Evolutionary conservation across 2,329 filamentous ascomycete species (phyloP).

Genomic region (Xylariaceae sp.): DNA sequence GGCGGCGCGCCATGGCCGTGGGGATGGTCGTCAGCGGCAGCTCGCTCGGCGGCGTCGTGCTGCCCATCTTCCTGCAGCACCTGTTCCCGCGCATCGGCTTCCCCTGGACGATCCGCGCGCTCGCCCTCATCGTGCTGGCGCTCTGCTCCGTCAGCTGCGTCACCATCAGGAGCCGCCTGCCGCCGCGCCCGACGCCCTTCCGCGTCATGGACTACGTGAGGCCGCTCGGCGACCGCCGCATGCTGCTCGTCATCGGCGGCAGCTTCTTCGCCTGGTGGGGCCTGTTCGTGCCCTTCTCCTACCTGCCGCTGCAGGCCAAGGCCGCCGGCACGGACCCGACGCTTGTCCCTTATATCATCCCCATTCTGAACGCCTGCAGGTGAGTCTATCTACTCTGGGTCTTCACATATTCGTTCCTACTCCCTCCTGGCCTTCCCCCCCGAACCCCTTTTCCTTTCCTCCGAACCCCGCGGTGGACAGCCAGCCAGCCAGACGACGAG

Average conservation of each 20-base stretch:
- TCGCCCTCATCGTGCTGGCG: conserved; percentile 30
- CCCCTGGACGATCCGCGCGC: conserved; percentile 30
- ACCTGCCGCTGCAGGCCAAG: conserved; percentile 11
- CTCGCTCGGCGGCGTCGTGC: conserved; percentile 42
- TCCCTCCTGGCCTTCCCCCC: neutral
- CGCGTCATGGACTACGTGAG: conserved; percentile 37
- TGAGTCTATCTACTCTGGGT: no score
- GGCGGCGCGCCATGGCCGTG: conserved; percentile 37
- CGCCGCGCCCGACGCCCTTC: conserved; percentile 31
- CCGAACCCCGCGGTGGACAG: no score
- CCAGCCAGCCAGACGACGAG: no score
- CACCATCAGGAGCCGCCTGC: conserved; percentile 29
- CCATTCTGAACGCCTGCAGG: conserved; percentile 13
- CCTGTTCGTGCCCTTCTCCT: conserved; percentile 12
- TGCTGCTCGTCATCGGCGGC: conserved; percentile 3
- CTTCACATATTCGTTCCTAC: conserved; percentile 45
- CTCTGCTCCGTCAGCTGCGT: conserved; percentile 23
- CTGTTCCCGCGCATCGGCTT: conserved; percentile 37
- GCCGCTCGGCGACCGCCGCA: conserved; percentile 37
- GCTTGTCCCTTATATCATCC: conserved; percentile 9
- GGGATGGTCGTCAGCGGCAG: conserved; percentile 41
- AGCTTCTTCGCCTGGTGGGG: conserved; percentile 12
- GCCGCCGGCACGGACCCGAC: conserved; percentile 8
- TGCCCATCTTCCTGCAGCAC: conserved; percentile 51
- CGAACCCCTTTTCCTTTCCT: no score